phyloP scores from a whole-genome alignment of 306 rosid species.

The Pyrus pyrifolia region DNA sequence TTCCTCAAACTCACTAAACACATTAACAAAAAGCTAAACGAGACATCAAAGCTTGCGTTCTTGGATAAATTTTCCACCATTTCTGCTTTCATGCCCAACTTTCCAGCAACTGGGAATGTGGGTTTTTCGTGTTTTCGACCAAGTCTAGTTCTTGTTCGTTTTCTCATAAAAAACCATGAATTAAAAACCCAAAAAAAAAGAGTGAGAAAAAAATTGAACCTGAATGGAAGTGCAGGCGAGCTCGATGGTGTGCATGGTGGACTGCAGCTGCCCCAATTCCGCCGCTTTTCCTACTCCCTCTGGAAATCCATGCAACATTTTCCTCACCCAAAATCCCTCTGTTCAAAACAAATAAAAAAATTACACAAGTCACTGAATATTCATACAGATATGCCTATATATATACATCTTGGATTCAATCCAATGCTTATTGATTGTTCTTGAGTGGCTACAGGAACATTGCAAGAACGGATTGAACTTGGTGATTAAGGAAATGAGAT shows the following conservation, averaged over 20 bases:
- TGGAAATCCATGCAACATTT: constrained; percentile 65
- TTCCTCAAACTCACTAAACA: not conserved
- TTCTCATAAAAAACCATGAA: not conserved
- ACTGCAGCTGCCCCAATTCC: constrained; percentile 59
- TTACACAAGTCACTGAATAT: not conserved
- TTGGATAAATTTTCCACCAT: not conserved
- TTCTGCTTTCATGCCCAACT: not conserved
- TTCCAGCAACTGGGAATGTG: not conserved
- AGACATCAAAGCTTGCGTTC: not conserved
- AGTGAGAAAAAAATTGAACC: constrained; percentile 30
- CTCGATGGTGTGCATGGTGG: constrained; percentile 85
- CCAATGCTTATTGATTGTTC: too few species aligned
- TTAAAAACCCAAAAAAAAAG: not conserved
- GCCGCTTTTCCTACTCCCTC: constrained; percentile 22
- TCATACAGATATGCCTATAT: not conserved
- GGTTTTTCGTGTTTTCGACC: not conserved
- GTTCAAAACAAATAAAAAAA: not conserved
- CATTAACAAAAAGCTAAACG: not conserved
- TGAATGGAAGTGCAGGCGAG: constrained; percentile 78
- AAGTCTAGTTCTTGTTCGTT: not conserved
- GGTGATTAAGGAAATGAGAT: not conserved
- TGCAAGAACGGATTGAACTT: not conserved
- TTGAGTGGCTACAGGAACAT: not conserved
- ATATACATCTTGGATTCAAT: not conserved
- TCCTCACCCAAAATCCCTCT: not conserved